phyloP scores from a whole-genome alignment of 441 rosid genomes.

The Gossypium gossypioides region DNA sequence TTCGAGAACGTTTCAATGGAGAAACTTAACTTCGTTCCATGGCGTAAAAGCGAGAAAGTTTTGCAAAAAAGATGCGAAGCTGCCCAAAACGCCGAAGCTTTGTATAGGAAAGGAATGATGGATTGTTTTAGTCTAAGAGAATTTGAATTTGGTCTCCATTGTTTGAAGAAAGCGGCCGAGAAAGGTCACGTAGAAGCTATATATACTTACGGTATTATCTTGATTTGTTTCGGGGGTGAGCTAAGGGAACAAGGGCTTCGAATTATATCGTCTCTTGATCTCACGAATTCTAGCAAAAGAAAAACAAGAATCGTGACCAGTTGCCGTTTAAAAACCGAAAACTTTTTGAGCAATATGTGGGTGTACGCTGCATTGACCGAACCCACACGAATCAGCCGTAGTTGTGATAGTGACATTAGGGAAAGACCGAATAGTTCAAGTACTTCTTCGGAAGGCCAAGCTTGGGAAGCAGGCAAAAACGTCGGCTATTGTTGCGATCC shows the following conservation, averaged over 20 bases:
- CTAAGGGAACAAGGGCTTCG: not conserved
- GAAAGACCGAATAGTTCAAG: not conserved
- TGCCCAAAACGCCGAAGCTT: not conserved
- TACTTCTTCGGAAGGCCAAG: not conserved
- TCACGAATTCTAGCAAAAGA: not conserved
- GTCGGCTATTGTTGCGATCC: not conserved
- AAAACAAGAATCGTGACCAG: not conserved
- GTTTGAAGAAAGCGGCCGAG: not conserved
- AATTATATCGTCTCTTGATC: not conserved
- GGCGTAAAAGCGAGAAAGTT: not conserved
- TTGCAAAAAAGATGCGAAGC: not conserved
- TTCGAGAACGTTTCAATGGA: not conserved
- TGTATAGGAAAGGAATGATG: not conserved
- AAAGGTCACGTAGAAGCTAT: not conserved
- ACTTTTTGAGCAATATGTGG: not conserved
- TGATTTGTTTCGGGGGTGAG: not conserved
- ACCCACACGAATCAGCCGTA: not conserved
- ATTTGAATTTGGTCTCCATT: not conserved
- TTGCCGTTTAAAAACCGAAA: not conserved
- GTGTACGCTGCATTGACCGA: not conserved
- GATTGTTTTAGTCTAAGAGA: not conserved
- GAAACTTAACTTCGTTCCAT: not conserved
- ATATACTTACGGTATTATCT: not conserved
- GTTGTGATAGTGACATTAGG: not conserved
- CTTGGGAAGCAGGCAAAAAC: not conserved